Conservation (phyloP, 1,284 basidiomycete species). For the Marasmius fiardii region DNA sequence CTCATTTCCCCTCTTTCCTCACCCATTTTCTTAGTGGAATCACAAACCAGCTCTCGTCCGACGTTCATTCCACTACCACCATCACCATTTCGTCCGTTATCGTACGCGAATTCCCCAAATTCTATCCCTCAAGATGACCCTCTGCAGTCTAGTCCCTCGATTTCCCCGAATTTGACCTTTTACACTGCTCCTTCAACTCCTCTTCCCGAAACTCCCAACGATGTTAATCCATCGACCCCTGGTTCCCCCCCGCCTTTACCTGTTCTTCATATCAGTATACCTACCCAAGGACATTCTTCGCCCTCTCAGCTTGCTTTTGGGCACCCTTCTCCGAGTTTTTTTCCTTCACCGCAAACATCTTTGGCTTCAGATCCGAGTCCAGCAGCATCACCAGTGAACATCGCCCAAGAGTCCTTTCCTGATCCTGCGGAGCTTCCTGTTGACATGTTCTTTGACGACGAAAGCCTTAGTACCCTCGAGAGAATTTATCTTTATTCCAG, state of each 20-base stretch:
- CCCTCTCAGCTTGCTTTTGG: conserved; percentile 10
- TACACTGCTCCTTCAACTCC: conserved; percentile 37
- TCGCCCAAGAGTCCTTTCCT: conserved; percentile 35
- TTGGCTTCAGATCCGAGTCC: conserved; percentile 1
- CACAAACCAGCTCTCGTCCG: conserved; percentile 4
- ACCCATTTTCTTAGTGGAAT: neutral
- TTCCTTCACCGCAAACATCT: conserved; percentile 16
- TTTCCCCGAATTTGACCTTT: conserved; percentile 27
- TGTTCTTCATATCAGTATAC: conserved; percentile 11
- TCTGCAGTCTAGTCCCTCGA: conserved; percentile 1
- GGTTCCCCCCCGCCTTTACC: conserved; percentile 23
- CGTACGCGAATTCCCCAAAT: conserved; percentile 1
- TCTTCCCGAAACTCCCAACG: conserved; percentile 18
- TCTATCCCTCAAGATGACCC: neutral
- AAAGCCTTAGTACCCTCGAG: conserved; percentile 82
- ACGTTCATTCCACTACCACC: conserved; percentile 13
- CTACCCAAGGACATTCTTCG: conserved; percentile 10
- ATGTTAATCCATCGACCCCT: conserved; percentile 14
- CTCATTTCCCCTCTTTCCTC: neutral
- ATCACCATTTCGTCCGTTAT: conserved; percentile 6
- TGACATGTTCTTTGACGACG: conserved; percentile 63
- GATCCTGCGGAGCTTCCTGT: conserved; percentile 35
- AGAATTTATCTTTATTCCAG: conserved; percentile 93
- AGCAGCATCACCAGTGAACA: conserved; percentile 1
- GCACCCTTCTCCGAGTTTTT: conserved; percentile 9